Percentiles rank a stretch among this genome's conserved stretches.
Evolutionary conservation across 78 protist genomes (phyloP).

Genomic region (Dictyostelium brefeldianum): DNA sequence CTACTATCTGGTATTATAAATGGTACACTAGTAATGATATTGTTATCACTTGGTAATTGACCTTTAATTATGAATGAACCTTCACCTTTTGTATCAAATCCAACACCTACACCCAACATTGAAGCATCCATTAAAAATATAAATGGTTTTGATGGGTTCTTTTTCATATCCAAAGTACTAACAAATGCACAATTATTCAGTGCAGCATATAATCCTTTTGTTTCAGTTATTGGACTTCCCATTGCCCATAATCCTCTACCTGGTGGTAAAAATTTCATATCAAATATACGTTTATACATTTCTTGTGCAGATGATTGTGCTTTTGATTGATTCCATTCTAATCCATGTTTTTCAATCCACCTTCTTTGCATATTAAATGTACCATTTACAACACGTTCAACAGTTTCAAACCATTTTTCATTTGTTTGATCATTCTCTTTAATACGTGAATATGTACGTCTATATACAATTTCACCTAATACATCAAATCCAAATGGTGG

Average conservation of each 20-base stretch:
- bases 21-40: not conserved
- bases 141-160: constrained; percentile 87
- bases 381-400: constrained; percentile 90
- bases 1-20: constrained; percentile 86
- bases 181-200: constrained; percentile 95
- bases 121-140: constrained; percentile 93
- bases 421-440: constrained; percentile 79
- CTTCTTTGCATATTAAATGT: constrained; percentile 88
- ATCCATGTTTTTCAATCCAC: constrained; percentile 86
- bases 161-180: constrained; percentile 78
- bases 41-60: not conserved
- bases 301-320: constrained; percentile 82
- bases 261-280: constrained; percentile 94
- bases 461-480: constrained; percentile 92
- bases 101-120: constrained; percentile 95
- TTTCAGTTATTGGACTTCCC: constrained; percentile 90
- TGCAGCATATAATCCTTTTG: constrained; percentile 88
- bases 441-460: constrained; percentile 89
- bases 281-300: constrained; percentile 90
- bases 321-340: constrained; percentile 70
- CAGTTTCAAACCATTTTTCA: constrained; percentile 91
- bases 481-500: constrained; percentile 90
- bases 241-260: constrained; percentile 95
- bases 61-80: constrained; percentile 55
- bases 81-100: constrained; percentile 92